Evolutionary conservation across 805 yeast genomes (phyloP), one percentile per base, ranked within the genome.

Genomic region (Saturnispora zaruensis): DNA sequence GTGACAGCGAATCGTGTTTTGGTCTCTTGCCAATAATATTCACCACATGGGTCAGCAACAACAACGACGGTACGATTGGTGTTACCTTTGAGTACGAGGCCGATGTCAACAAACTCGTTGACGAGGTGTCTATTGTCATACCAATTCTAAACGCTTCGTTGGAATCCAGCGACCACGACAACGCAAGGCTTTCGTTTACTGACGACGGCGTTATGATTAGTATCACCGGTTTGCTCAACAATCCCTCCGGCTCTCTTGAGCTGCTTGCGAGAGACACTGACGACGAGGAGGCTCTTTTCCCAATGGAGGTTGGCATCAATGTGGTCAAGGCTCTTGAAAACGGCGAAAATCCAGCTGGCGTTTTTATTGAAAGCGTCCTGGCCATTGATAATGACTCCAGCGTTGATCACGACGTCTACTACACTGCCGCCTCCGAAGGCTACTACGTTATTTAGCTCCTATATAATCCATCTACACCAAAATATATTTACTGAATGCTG

Each of bases 41-140:
- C 55, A 82, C 91, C 37, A 82, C 90, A 37, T 91, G 99, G 99
- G 83, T 88, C 46, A 72, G 81, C 44, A 73, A 76, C 49, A 75
- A 76, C 51, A 79, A 79, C 34, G 75, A 81, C 51, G 78, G 78
- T 4, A 62, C 76, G 48, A 78, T 82, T 51, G 84, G 81, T 51
- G 84, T 90, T 20, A 90, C 96, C 2, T 73, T 93, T 57, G 99
- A 91, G 71, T 90, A 86, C 68, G 98, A 91, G 70, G 69, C 84
- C 49, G 75, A 74, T 45, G 71, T 74, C 13, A 71, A 70, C 50
- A 66, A 70, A 36, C 78, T 74, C 14, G 64, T 84, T 51, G 79
- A 75, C 52, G 75, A 76, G 63, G 77, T 79, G 41, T 69, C 67
- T 42, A 71, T 81, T 51, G 66, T 76, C 56, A 78, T 91, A 52